Conservation (phyloP, 1,139 yeast species). For the Maudiozyma humilis region DNA sequence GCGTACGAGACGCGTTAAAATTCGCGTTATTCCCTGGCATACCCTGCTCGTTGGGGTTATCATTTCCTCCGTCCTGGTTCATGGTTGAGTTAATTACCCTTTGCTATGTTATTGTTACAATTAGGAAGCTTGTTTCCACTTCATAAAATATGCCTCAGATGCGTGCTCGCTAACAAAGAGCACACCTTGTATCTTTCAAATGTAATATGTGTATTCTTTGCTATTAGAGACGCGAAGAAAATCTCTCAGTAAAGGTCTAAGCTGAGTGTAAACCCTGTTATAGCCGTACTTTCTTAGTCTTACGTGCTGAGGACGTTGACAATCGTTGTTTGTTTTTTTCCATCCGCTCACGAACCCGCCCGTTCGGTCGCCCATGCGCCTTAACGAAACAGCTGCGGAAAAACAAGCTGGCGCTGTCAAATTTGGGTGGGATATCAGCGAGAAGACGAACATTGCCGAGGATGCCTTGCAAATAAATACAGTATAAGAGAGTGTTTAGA, state of each 20-base stretch:
- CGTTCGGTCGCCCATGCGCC: neutral
- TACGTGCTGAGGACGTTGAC: neutral
- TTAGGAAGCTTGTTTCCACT: neutral
- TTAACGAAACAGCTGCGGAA: neutral
- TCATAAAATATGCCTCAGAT: neutral
- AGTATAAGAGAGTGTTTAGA: too few relatives aligned
- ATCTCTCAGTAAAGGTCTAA: too few relatives aligned
- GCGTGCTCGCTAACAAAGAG: neutral
- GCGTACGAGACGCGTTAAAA: neutral
- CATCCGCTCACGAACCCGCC: neutral
- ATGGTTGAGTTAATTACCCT: neutral
- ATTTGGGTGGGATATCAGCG: too few relatives aligned
- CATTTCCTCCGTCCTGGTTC: neutral
- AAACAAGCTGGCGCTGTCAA: neutral
- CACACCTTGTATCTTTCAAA: too few relatives aligned
- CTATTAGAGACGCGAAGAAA: too few relatives aligned
- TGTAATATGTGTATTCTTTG: too few relatives aligned
- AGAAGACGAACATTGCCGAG: too few relatives aligned
- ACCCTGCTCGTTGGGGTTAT: neutral
- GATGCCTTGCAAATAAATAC: too few relatives aligned
- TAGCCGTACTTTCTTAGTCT: too few relatives aligned
- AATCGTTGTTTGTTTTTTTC: neutral
- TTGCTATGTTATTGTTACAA: neutral
- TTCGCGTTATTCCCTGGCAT: neutral
- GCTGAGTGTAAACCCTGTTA: neutral